These are phyloP conservation scores for Penicillium aurantiogriseum DNA, from an alignment of 2,329 filamentous ascomycete species.

Conservation along the genomic window DNA sequence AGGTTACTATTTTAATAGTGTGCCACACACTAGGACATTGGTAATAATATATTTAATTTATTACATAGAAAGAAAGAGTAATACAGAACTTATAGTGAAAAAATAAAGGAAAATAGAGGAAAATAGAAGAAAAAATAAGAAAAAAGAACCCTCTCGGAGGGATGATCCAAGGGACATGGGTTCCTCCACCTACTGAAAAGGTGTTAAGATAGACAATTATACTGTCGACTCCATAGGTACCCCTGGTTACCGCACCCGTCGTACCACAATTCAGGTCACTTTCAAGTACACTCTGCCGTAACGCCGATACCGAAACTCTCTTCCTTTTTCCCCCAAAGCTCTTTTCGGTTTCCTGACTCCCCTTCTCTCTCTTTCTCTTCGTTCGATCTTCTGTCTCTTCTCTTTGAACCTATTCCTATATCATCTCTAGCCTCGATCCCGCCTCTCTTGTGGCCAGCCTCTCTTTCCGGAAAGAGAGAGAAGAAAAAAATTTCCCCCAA, in stretches of 20 bases:
- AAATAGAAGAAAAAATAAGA: not conserved
- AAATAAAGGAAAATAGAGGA: not conserved
- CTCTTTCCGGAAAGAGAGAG: conserved; percentile 4
- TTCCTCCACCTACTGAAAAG: conserved; percentile 21
- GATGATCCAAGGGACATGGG: conserved; percentile 21
- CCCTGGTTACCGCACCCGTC: not conserved
- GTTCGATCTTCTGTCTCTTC: not conserved
- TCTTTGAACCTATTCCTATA: conserved; percentile 3
- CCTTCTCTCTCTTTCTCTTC: not conserved
- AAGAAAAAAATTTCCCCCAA: not conserved
- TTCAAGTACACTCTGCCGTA: conserved; percentile 9
- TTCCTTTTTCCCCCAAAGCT: conserved; percentile 12
- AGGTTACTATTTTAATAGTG: not conserved
- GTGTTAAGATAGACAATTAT: conserved; percentile 21
- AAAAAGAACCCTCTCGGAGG: not conserved
- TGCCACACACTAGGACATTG: not conserved
- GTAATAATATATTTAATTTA: not conserved
- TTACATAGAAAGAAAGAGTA: not conserved
- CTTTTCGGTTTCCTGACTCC: conserved; percentile 5
- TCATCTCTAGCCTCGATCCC: conserved; percentile 6
- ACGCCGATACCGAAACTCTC: conserved; percentile 17
- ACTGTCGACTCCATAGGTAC: conserved; percentile 7
- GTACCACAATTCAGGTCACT: conserved; percentile 6
- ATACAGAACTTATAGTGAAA: not conserved
- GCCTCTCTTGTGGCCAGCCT: conserved; percentile 3